phyloP scores from a whole-genome alignment of 1,284 basidiomycete genomes.

The Malassezia equina region DNA sequence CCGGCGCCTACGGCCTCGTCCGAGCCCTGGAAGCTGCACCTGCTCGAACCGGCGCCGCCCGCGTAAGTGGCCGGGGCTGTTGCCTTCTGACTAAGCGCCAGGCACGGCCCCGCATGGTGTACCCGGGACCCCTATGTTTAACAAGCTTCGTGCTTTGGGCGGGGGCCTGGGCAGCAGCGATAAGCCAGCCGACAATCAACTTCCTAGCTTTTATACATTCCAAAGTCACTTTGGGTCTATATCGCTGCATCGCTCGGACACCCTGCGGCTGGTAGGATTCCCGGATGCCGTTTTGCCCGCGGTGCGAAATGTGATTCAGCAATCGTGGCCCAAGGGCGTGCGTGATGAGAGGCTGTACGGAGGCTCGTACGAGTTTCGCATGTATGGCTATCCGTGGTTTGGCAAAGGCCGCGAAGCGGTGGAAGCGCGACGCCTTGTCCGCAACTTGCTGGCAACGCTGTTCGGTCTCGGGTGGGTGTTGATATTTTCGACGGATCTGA shows the following conservation, averaged over 20 bases:
- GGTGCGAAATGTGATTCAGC: neutral
- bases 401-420: neutral
- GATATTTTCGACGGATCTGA: neutral
- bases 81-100: neutral
- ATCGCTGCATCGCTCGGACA: neutral
- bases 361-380: neutral
- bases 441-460: conserved; percentile 5
- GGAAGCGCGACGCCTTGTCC: neutral
- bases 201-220: neutral
- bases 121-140: neutral
- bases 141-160: neutral
- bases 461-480: neutral
- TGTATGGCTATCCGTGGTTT: conserved; percentile 1
- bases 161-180: neutral
- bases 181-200: neutral
- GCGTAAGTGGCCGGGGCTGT: too few species aligned
- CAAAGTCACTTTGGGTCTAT: neutral
- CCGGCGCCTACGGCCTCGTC: neutral
- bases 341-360: neutral
- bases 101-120: neutral
- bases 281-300: neutral
- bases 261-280: conserved; percentile 1
- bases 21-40: conserved; percentile 12
- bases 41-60: neutral
- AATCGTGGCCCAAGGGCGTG: neutral